Percentiles rank a stretch among this genome's conserved stretches.
Evolutionary conservation across 2,329 filamentous ascomycete genomes (phyloP).

Genomic region (Talaromyces sp.): DNA sequence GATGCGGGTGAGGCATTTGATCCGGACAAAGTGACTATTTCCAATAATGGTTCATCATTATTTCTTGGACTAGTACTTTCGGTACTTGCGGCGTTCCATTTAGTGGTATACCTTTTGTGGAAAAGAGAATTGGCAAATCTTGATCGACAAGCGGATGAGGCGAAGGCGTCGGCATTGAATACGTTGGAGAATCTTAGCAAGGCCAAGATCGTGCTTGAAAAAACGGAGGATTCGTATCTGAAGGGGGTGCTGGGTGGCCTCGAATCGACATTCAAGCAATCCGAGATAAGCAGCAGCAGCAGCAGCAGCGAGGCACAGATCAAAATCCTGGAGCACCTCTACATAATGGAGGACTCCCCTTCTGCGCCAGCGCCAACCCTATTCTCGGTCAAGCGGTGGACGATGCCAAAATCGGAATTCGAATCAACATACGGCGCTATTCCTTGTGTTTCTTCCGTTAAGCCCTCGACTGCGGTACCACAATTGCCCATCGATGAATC

Average conservation of each 20-base stretch:
- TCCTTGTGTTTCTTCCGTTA: not conserved
- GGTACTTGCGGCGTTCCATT: not conserved
- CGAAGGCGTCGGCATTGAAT: too few species aligned
- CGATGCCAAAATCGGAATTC: slow-evolving; percentile 1
- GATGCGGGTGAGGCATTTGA: not conserved
- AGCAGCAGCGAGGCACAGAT: not conserved
- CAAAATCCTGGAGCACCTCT: not conserved
- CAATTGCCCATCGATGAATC: not conserved
- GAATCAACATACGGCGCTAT: not conserved
- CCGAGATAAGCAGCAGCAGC: too few species aligned
- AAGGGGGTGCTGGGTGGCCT: not conserved
- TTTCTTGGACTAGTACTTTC: not conserved
- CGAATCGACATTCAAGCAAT: not conserved
- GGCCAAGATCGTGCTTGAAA: not conserved
- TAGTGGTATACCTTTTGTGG: not conserved
- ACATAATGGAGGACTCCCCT: not conserved
- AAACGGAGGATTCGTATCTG: not conserved
- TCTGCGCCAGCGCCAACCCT: not conserved
- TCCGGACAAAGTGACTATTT: not conserved
- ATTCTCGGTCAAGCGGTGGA: not conserved
- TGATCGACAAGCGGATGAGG: not conserved
- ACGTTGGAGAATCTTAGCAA: not conserved
- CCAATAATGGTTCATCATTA: not conserved
- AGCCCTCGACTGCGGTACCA: not conserved
- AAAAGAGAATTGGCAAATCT: not conserved